phyloP scores from a whole-genome alignment of 2,329 filamentous ascomycete genomes.

The Plectosphaerella plurivora region DNA sequence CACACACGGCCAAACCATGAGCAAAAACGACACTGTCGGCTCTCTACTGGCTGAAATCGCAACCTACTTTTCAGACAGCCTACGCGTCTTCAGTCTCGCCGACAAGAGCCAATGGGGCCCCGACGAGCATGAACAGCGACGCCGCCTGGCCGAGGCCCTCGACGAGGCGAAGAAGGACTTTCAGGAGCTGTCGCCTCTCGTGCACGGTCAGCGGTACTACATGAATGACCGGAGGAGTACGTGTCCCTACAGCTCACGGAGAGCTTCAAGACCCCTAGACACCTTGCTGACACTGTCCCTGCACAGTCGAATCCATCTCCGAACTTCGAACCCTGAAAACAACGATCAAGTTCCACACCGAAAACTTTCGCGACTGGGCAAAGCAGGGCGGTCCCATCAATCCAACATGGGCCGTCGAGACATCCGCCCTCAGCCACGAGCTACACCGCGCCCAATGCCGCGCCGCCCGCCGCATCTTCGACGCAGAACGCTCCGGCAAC shows the following conservation, averaged over 20 bases:
- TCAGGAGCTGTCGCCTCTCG: slow-evolving; percentile 49
- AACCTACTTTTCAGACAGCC: slow-evolving; percentile 44
- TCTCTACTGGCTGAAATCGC: slow-evolving; percentile 55
- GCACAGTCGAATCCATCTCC: slow-evolving; percentile 44
- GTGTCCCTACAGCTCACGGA: slow-evolving; percentile 15
- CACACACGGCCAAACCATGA: slow-evolving; percentile 20
- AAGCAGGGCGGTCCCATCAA: slow-evolving; percentile 51
- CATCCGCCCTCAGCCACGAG: slow-evolving; percentile 40
- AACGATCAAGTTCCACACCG: slow-evolving; percentile 42
- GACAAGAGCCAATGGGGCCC: slow-evolving; percentile 55
- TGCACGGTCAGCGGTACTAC: slow-evolving; percentile 54
- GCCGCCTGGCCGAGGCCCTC: slow-evolving; percentile 48
- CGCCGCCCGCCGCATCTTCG: slow-evolving; percentile 51
- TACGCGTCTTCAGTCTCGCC: slow-evolving; percentile 50
- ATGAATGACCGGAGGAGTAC: slow-evolving; percentile 51
- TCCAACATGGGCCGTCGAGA: slow-evolving; percentile 51
- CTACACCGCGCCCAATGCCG: slow-evolving; percentile 56
- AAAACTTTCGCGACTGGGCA: slow-evolving; percentile 50
- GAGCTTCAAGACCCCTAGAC: neutral
- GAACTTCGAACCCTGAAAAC: slow-evolving; percentile 42
- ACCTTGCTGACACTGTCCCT: slow-evolving; percentile 10
- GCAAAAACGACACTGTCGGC: slow-evolving; percentile 47
- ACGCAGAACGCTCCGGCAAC: slow-evolving; percentile 39
- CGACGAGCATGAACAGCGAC: slow-evolving; percentile 56
- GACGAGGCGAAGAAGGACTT: slow-evolving; percentile 59